Conservation (phyloP, 345 rosid species). For the Eucalyptus erythrocorys region DNA sequence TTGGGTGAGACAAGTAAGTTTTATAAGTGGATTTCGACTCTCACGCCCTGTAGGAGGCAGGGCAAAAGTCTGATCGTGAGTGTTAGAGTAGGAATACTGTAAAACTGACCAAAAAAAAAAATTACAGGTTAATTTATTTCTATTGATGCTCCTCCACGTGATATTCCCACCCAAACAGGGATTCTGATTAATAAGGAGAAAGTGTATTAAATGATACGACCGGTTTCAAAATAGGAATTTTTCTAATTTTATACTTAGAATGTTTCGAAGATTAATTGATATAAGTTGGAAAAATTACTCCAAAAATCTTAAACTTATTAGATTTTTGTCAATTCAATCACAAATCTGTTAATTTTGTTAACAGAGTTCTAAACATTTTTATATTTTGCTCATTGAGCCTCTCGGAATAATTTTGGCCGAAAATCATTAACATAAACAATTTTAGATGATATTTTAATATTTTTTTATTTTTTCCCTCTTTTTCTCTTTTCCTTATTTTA, state of each 20-base stretch:
- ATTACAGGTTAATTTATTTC: background rate
- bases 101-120: too few relatives aligned
- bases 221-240: background rate
- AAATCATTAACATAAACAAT: accelerated
- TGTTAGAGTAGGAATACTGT: too few relatives aligned
- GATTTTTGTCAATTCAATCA: too few relatives aligned
- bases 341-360: accelerated
- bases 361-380: accelerated
- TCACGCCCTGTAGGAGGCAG: too few relatives aligned
- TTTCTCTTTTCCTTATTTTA: too few relatives aligned
- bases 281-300: background rate
- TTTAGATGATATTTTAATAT: too few relatives aligned
- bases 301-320: too few relatives aligned
- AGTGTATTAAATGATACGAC: background rate
- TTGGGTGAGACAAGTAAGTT: too few relatives aligned
- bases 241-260: background rate
- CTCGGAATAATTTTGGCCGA: accelerated
- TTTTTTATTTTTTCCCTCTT: accelerated
- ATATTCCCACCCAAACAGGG: background rate
- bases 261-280: background rate
- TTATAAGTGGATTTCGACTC: too few relatives aligned
- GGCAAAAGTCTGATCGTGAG: too few relatives aligned
- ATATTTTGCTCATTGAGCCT: accelerated
- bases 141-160: background rate
- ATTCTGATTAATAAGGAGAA: background rate